Base-by-base conservation (phyloP, 179 eudicot species). In the Beta corolliflora region DNA sequence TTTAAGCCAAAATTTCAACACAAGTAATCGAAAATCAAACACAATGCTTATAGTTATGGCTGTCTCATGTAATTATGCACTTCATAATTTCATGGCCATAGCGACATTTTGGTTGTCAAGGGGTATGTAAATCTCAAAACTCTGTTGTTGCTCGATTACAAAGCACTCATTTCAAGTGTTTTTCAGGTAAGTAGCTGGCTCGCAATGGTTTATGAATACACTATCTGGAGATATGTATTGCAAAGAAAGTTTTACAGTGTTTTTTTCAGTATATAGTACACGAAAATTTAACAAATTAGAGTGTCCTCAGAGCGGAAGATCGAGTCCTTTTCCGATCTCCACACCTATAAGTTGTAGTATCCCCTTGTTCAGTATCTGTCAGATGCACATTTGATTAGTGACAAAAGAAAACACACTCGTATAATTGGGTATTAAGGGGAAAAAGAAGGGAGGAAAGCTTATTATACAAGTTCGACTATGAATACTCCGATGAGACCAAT, bases 301-400 rank as follows among this genome's bases (percentile, higher is more conserved):
- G 5, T 0, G 59, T 14, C 46, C 73, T 92, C 86, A 95, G 23
- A 95, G 98, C 36, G 99, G 98, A 80, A 95, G 59, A 84, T 95
- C 92, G 79, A 95, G 98, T 21, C 99, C 99, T 87, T 95, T 95
- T 29, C 99, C 99, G 44, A 95, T 75, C 0, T 95, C 99, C 48
- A 95, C 92, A 16, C 99, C 99, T 55, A 95, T 94, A 65, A 92
- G 41, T 68, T 95, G 88, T 29, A 95, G 93, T 82, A 94, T 91
- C 41, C 99, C 98, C 86, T 91, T 95, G 92, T 95, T 88, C 50
- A 95, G 5, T 70, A 92, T 92, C 98, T 95, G 93, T 67, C 23
- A 53, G 18, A 60, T 45, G 11, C 72, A 77, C 0, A 52, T 9
- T 66, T 36, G 25, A 25, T 54, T 15, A 58, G 9, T 25, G 58